phyloP scores from a whole-genome alignment of 2,329 filamentous ascomycete species.

The Talaromyces marneffei region DNA sequence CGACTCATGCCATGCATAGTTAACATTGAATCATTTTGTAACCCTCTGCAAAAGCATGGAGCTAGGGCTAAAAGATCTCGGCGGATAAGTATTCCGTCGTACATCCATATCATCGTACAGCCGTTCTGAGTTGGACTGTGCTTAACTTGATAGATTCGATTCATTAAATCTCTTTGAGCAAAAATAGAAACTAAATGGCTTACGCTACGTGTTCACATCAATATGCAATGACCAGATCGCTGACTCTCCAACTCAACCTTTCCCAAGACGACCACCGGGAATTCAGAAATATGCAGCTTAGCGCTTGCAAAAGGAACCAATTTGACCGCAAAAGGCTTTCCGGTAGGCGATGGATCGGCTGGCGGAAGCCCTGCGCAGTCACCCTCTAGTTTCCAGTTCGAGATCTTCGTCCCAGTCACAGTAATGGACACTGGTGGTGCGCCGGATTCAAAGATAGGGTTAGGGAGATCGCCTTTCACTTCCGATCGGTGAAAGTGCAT shows the following conservation, averaged over 20 bases:
- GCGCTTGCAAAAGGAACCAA: constrained; percentile 14
- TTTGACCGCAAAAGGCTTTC: constrained; percentile 11
- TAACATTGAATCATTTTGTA: not conserved
- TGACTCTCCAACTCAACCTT: constrained; percentile 5
- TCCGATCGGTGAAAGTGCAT: constrained; percentile 8
- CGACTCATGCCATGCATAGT: no score
- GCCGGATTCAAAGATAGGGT: constrained; percentile 12
- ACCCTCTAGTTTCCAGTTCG: constrained; percentile 11
- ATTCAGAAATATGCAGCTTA: constrained; percentile 14
- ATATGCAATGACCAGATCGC: not conserved
- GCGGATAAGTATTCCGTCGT: not conserved
- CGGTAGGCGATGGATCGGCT: constrained; percentile 5
- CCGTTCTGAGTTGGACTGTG: not conserved
- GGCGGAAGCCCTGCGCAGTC: constrained; percentile 13
- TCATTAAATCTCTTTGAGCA: not conserved
- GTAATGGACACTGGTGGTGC: constrained; percentile 12
- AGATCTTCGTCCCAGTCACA: constrained; percentile 12
- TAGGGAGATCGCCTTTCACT: constrained; percentile 6
- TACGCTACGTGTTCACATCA: not conserved
- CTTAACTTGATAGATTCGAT: not conserved
- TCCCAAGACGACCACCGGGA: constrained; percentile 8
- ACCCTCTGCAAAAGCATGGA: not conserved
- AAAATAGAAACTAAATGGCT: not conserved
- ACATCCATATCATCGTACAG: not conserved
- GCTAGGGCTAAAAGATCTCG: not conserved